Evolutionary conservation across 176 grass and related monocot species (phyloP).

Genomic region (Phyllostachys edulis): DNA sequence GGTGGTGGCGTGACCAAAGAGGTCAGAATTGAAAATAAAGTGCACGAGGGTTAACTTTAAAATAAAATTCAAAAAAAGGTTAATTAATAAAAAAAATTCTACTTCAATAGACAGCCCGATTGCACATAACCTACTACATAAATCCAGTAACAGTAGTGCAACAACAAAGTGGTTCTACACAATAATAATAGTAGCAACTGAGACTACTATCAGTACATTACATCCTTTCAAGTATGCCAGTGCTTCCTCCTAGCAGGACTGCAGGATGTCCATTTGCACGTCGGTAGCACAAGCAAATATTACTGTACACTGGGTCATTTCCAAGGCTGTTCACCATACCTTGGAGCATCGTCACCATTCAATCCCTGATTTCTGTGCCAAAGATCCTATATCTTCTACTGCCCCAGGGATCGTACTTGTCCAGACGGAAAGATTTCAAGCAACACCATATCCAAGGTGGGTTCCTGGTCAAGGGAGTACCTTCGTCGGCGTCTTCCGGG

Average conservation of each 20-base stretch:
- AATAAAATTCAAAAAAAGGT: no score
- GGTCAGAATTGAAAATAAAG: no score
- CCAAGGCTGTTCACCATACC: not conserved
- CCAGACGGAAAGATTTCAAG: conserved; percentile 53
- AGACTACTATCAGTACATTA: not conserved
- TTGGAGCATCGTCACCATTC: not conserved
- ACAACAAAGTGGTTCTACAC: not conserved
- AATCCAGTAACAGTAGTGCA: not conserved
- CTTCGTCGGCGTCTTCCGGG: conserved; percentile 42
- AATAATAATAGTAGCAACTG: not conserved
- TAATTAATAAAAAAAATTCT: no score
- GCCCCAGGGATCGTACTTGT: conserved; percentile 54
- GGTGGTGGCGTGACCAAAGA: no score
- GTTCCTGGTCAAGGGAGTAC: conserved; percentile 25
- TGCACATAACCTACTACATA: not conserved
- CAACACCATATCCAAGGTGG: conserved; percentile 86
- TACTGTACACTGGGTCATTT: not conserved
- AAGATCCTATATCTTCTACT: conserved; percentile 59
- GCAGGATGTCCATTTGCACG: not conserved
- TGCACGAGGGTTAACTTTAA: no score
- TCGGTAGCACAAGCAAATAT: not conserved
- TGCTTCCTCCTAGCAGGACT: no score
- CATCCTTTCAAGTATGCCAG: not conserved
- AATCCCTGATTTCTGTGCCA: conserved; percentile 51
- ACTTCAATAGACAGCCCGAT: not conserved